These are phyloP conservation scores for Puccinia brachypodii DNA, from an alignment of 1,284 basidiomycete species.

Conservation along the genomic window DNA sequence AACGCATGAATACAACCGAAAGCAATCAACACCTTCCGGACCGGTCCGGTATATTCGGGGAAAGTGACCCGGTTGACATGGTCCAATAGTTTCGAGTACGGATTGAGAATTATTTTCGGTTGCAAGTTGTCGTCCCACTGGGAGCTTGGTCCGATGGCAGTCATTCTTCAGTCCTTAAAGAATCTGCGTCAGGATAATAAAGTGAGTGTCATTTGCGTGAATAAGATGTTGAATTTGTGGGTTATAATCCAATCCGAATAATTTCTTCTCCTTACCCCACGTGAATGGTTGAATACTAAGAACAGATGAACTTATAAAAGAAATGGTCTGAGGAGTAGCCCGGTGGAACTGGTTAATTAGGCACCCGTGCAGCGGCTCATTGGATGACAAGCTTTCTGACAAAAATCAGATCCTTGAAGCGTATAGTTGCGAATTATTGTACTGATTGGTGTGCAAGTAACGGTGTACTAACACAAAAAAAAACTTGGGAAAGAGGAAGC, in stretches of 20 bases:
- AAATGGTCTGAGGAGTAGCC: neutral
- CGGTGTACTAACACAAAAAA: too few relatives aligned
- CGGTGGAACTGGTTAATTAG: neutral
- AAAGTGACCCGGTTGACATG: conserved; percentile 21
- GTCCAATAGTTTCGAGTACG: conserved; percentile 5
- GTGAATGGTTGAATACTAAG: neutral
- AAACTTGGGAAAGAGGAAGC: too few relatives aligned
- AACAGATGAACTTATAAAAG: neutral
- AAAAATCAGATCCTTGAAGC: neutral
- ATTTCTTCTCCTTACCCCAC: neutral
- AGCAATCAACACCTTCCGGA: conserved; percentile 21
- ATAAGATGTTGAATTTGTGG: neutral
- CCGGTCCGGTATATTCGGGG: conserved; percentile 19
- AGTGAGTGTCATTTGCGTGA: neutral
- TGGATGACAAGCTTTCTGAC: neutral
- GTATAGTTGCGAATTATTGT: too few relatives aligned
- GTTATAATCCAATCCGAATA: too few relatives aligned
- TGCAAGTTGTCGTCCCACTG: neutral
- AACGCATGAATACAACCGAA: conserved; percentile 25
- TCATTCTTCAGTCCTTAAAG: neutral
- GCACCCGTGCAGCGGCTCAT: neutral
- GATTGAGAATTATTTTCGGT: neutral
- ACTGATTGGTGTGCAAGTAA: too few relatives aligned
- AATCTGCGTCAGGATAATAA: neutral
- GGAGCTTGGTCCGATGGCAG: neutral